Evolutionary conservation across 768 basidiomycete genomes (phyloP).

Genomic region (Lactarius hengduanensis): DNA sequence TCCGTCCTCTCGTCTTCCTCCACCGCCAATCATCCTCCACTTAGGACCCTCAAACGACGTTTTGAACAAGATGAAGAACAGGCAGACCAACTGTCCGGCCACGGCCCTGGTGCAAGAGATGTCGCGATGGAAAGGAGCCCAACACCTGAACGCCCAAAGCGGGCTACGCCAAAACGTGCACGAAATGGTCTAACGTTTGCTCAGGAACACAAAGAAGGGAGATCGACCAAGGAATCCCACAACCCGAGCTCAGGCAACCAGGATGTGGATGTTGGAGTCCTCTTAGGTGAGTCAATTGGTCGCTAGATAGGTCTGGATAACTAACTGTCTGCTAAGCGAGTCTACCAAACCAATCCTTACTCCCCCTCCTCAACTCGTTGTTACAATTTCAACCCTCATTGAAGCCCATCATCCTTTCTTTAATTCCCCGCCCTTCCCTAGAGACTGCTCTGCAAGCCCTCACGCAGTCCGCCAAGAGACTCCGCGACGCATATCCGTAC

Average conservation of each 20-base stretch:
- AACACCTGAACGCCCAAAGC: constrained; percentile 75
- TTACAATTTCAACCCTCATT: constrained; percentile 66
- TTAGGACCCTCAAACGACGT: constrained; percentile 58
- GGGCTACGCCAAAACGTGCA: constrained; percentile 65
- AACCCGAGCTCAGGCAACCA: constrained; percentile 50
- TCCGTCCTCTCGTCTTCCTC: constrained; percentile 58
- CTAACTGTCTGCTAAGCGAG: constrained; percentile 51
- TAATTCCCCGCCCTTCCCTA: constrained; percentile 83
- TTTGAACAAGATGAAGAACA: constrained; percentile 69
- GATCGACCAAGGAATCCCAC: constrained; percentile 46
- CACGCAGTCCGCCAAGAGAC: constrained; percentile 63
- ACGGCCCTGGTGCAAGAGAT: constrained; percentile 43
- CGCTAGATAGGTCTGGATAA: constrained; percentile 12
- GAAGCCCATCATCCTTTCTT: constrained; percentile 66
- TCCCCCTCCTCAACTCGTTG: constrained; percentile 70
- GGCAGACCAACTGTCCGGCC: constrained; percentile 37
- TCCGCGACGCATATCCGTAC: constrained; percentile 83
- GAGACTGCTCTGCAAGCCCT: constrained; percentile 71
- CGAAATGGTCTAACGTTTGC: constrained; percentile 42
- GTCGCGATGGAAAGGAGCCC: constrained; percentile 84
- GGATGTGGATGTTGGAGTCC: constrained; percentile 75
- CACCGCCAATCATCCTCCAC: constrained; percentile 43
- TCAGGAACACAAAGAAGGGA: constrained; percentile 38
- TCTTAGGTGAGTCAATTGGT: constrained; percentile 58
- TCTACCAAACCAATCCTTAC: constrained; percentile 71